Evolutionary conservation across 139 green algal species (phyloP), one percentile per base, ranked within the genome.

Genomic region (Coelastrella sp.): DNA sequence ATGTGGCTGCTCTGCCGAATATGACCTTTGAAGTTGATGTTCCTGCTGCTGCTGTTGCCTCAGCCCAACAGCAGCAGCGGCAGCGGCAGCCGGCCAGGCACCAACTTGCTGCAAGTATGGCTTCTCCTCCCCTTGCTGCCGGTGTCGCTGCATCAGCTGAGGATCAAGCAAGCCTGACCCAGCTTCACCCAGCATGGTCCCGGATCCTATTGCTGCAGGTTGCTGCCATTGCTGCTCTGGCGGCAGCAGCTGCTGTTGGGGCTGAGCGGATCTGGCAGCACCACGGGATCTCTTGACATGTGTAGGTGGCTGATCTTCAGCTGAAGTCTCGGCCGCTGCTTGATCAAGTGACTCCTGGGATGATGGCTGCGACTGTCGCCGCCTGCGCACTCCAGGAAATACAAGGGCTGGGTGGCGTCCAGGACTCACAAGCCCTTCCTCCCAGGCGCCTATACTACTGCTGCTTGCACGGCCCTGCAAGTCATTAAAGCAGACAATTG

Each of bases 381-480:
- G 61, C 32, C 81, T 74, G 5, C 81, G 81, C 11, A 47, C 23
- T 14, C 81, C 81, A 32, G 81, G 81, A 7, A 64, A 87, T 7
- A 87, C 64, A 20, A 87, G 59, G 16, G 80, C 10, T 7, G 56
- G 20, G n/a, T 74, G 59, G 32, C 32, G 81, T 7, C 13, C 10
- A 10, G 81, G 59, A 47, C 80, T 86, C 7, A 75, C 7, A 7
- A 73, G 7, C 3, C 19, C 5, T 10, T 56, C 80, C 22, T 86
- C 80, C 4, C 13, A n/a, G 22, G 20, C 80, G n/a, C 7, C 80
- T 22, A 73, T 47, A 23, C 80, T 86, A 59, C 59, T 86, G 80
- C 80, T 86, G 58, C 80, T 86, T 59, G n/a, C 79, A 16, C 22
- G 79, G 13, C 57, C 19, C 57, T 85, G 79, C 57, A 73, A 64